Evolutionary conservation across 2,329 filamentous ascomycete genomes (phyloP), one percentile per base, ranked within the genome.

Genomic region (Purpureocillium lavendulum): DNA sequence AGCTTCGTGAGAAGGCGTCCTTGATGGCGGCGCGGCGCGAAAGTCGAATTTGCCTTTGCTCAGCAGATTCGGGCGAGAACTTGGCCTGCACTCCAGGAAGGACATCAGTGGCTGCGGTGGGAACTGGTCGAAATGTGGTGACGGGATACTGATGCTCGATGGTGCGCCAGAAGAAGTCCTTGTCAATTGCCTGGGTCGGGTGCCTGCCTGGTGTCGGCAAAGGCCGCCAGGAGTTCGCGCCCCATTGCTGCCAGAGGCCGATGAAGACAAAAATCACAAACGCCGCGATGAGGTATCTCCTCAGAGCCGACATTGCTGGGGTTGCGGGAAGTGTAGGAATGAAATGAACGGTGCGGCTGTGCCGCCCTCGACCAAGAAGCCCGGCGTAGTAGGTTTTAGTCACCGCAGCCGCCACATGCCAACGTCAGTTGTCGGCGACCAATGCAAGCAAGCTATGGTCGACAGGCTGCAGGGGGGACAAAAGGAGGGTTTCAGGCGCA

Each of bases 1-100:
- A 73, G 36, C 57, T 60, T 40, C 63, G 64, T 9, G 55, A 15
- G 26, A 74, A 73, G 0, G 61, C 58, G 1, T 51, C 53, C 32
- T 64, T 66, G 21, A 74, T 64, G 7, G 66, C 59, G 2, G 60
- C 56, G 12, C 53, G 55, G 10, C 59, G 59, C 38, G 48, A 14
- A 54, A 56, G n/a, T 64, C 67, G 35, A 56, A 46, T 41, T 35
- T 47, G 36, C 29, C 48, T 54, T 10, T 45, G 36, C 3, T 32
- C 31, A 2, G 42, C 30, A 2, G 42, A 40, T 38, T 53, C 49
- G 17, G 38, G 35, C 14, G 41, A 41, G 35, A 44, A 50, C 33
- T 14, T 34, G 40, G 28, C 40, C 17, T 41, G 41, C 33, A 48
- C 40, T 1, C 18, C 30, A 13, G 44, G 47, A 16, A 48, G 35